Evolutionary conservation across 768 basidiomycete genomes (phyloP), one percentile per base, ranked within the genome.

Genomic region (Tylopilus sp.): DNA sequence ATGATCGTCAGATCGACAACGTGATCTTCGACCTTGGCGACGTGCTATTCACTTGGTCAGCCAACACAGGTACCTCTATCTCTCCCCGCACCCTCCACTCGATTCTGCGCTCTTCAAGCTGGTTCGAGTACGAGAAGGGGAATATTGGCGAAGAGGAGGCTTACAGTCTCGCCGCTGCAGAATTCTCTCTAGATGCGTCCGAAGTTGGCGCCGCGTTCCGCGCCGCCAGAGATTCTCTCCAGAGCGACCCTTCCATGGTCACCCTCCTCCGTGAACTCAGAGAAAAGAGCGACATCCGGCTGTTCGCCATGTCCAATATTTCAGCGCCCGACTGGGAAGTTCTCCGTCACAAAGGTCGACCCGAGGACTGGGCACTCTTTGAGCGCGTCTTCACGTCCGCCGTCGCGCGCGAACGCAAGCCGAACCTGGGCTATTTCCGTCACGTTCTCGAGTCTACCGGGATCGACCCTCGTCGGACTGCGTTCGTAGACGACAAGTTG

Each of bases 61-160:
- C 59, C 30, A 34, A 55, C 40, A 55, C 55, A 1, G 46, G 36
- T 24, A 58, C 51, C 3, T 58, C 62, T 19, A 44, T 63, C 45
- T 46, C 59, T 9, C 29, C 63, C 8, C 4, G 44, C 21, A 62
- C 33, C 1, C 19, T 63, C 1, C 50, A 52, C 22, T 42, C 40
- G 1, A 58, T 63, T 17, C 34, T 63, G 11, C 56, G 50, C 6
- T 64, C 62, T 19, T 50, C 46, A 12, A 55, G 30, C 1, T 63
- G 63, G 62, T 63, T 63, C 7, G 63, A 62, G 34, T 62, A 63
- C 29, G 62, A 63, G 13, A 63, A 63, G 26, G 62, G 63, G 0
- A 64, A 58, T 40, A 26, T 61, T 14, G 11, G 17, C 3, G 51
- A 64, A 45, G 53, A 53, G 1, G 46, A 64, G 17, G 26, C 33